Percentiles rank a stretch among this genome's conserved stretches.
These are phyloP conservation scores for Fraxinus dipetala DNA, from an alignment of 305 asterid genomes.

Conservation along the genomic window DNA sequence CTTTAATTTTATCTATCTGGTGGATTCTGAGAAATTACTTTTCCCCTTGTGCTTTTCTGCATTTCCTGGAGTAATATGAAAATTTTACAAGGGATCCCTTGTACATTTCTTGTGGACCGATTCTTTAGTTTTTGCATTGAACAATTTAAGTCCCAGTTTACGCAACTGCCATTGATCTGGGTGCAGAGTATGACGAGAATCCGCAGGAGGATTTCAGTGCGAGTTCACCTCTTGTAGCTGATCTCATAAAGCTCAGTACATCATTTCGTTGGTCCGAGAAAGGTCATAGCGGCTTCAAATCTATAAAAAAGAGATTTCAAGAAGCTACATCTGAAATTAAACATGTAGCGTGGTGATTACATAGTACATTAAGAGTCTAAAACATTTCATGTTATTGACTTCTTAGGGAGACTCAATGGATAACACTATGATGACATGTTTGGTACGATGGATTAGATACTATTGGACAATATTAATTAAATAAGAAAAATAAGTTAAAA, in stretches of 20 bases:
- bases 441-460: background rate
- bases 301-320: conserved; percentile 70
- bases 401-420: background rate
- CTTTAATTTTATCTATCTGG: background rate
- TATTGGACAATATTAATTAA: background rate
- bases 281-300: conserved; percentile 74
- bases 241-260: conserved; percentile 52
- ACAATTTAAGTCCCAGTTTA: background rate
- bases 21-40: background rate
- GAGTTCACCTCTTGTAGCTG: conserved; percentile 69
- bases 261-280: conserved; percentile 79
- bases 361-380: background rate
- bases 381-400: background rate
- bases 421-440: background rate
- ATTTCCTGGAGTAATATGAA: background rate
- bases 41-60: background rate
- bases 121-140: background rate
- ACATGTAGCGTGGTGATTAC: conserved; percentile 26
- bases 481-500: background rate
- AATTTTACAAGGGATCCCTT: background rate
- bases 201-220: conserved; percentile 44
- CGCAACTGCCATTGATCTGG: conserved; percentile 7
- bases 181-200: conserved; percentile 68
- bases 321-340: conserved; percentile 58
- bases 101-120: background rate